These are phyloP conservation scores for Yamadazyma friedrichii DNA, from an alignment of 1,139 yeast species.

Conservation along the genomic window DNA sequence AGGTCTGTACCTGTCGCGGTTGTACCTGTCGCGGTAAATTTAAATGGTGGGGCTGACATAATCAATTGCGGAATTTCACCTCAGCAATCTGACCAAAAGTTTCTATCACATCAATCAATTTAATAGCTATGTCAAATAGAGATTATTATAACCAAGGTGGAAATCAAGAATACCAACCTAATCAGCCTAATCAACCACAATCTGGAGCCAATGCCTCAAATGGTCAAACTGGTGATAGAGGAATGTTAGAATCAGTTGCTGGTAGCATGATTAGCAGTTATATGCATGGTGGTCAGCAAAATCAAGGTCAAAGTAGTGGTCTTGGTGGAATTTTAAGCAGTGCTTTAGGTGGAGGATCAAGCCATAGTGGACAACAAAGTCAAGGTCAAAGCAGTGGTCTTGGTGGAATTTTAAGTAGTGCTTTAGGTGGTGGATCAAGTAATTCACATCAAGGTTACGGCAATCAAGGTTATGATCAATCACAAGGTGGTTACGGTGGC, in stretches of 20 bases:
- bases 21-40: too few relatives aligned
- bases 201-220: neutral
- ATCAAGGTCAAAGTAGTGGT: slow-evolving; percentile 34
- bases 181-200: slow-evolving; percentile 9
- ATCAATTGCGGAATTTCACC: too few relatives aligned
- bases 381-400: slow-evolving; percentile 10
- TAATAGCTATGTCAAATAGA: slow-evolving; percentile 59
- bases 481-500: slow-evolving; percentile 16
- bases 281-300: slow-evolving; percentile 40
- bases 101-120: too few relatives aligned
- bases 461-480: slow-evolving; percentile 17
- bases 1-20: too few relatives aligned
- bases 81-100: too few relatives aligned
- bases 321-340: slow-evolving; percentile 62
- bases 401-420: slow-evolving; percentile 14
- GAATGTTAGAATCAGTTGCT: slow-evolving; percentile 50
- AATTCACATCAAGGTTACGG: slow-evolving; percentile 14
- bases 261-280: slow-evolving; percentile 65
- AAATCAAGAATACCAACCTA: slow-evolving; percentile 19
- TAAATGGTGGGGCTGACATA: too few relatives aligned
- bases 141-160: slow-evolving; percentile 52
- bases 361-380: slow-evolving; percentile 9
- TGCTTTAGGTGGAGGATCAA: slow-evolving; percentile 31
- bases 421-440: slow-evolving; percentile 16
- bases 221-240: slow-evolving; percentile 45